These are phyloP conservation scores for Vigna nakashimae DNA, from an alignment of 306 rosid genomes.

Conservation along the genomic window DNA sequence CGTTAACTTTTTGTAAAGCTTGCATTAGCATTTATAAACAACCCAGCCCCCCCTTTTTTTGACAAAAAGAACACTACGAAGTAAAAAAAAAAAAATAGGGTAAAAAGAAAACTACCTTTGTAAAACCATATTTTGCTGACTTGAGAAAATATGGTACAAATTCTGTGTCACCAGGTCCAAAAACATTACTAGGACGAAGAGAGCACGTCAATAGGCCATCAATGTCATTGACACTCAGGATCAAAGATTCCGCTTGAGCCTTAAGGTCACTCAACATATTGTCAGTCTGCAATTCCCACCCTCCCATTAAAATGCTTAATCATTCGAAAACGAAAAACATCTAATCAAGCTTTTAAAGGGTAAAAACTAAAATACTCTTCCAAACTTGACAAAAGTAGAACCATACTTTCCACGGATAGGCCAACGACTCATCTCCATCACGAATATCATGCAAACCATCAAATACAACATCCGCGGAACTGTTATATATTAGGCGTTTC, in stretches of 20 bases:
- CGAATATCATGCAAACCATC: conserved; percentile 63
- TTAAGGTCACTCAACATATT: conserved; percentile 69
- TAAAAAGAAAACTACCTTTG: conserved; percentile 63
- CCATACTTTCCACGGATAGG: conserved; percentile 77
- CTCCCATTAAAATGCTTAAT: conserved; percentile 37
- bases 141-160: conserved; percentile 60
- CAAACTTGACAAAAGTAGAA: conserved; percentile 31
- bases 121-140: conserved; percentile 71
- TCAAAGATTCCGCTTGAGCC: conserved; percentile 90
- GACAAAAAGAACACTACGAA: conserved; percentile 12
- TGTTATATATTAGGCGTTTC: conserved; percentile 75
- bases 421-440: conserved; percentile 54
- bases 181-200: conserved; percentile 88
- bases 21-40: conserved; percentile 1
- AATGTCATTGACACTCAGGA: conserved; percentile 70
- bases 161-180: conserved; percentile 84
- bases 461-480: conserved; percentile 85
- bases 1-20: conserved; percentile 16
- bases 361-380: conserved; percentile 30
- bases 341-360: not conserved
- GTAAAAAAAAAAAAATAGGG: not conserved
- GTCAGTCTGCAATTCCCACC: conserved; percentile 63
- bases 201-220: conserved; percentile 88
- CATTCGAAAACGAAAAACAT: conserved; percentile 36
- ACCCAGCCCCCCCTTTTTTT: not conserved